Evolutionary conservation across 1,284 basidiomycete genomes (phyloP).

Genomic region (Porodaedalea pini): DNA sequence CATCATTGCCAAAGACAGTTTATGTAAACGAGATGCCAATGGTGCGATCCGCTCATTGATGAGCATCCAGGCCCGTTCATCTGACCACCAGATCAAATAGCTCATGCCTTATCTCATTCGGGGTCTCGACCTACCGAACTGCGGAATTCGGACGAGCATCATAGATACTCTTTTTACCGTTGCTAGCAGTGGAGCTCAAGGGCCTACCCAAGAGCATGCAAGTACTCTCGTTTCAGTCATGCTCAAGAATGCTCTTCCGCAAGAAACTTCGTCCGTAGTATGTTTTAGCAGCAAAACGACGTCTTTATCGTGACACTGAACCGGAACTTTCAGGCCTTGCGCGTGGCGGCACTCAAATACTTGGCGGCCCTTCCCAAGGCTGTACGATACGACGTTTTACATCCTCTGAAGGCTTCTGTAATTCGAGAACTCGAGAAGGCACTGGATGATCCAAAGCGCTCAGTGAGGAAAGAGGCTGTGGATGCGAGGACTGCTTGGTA

Average conservation of each 20-base stretch:
- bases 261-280: slow-evolving; percentile 54
- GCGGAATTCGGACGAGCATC: slow-evolving; percentile 71
- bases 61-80: background rate
- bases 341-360: slow-evolving; percentile 72
- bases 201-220: slow-evolving; percentile 63
- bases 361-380: slow-evolving; percentile 69
- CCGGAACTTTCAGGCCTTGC: slow-evolving; percentile 52
- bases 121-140: slow-evolving; percentile 74
- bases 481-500: slow-evolving; percentile 57
- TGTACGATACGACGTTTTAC: slow-evolving; percentile 76
- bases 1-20: slow-evolving; percentile 73
- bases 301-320: background rate
- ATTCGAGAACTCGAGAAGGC: slow-evolving; percentile 70
- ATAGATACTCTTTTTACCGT: slow-evolving; percentile 78
- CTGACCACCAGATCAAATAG: slow-evolving; percentile 38
- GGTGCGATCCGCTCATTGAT: slow-evolving; percentile 39
- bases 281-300: slow-evolving; percentile 24
- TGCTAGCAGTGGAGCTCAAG: slow-evolving; percentile 48
- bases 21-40: slow-evolving; percentile 66
- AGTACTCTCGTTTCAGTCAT: slow-evolving; percentile 68
- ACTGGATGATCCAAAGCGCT: slow-evolving; percentile 81
- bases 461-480: slow-evolving; percentile 83
- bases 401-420: slow-evolving; percentile 69
- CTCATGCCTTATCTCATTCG: slow-evolving; percentile 87
- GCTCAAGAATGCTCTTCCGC: slow-evolving; percentile 54